Evolutionary conservation across 163 green algal species (phyloP).

Genomic region (Chlorella variabilis): DNA sequence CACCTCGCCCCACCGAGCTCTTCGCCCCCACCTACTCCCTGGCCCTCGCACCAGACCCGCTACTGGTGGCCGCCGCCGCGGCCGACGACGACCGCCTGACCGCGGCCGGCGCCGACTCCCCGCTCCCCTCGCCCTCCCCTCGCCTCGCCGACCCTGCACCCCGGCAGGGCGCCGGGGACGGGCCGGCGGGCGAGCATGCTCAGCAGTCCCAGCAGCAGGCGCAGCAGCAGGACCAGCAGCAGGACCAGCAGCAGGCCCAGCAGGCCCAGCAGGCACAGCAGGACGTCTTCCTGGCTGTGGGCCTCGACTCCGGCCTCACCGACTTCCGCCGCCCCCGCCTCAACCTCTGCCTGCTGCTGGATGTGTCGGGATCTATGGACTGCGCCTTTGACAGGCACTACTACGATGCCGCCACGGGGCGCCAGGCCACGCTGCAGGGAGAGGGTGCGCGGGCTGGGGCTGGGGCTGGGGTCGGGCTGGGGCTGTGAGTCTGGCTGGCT

Average conservation of each 20-base stretch:
- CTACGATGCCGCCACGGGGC: too few relatives aligned
- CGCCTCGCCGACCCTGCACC: too few relatives aligned
- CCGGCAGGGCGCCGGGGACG: neutral
- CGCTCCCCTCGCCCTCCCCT: too few relatives aligned
- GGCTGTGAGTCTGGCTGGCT: too few relatives aligned
- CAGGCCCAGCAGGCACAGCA: neutral
- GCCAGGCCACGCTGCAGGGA: too few relatives aligned
- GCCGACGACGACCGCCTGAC: neutral
- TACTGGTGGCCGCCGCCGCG: neutral
- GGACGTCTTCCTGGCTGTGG: conserved; percentile 40
- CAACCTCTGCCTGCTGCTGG: conserved; percentile 44
- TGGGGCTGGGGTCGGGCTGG: too few relatives aligned
- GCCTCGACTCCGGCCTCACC: conserved; percentile 43
- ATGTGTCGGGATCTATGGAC: conserved; percentile 39
- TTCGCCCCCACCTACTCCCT: conserved; percentile 37
- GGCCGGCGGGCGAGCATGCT: too few relatives aligned
- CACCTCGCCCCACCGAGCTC: conserved; percentile 29
- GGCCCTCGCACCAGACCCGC: conserved; percentile 30
- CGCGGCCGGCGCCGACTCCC: too few relatives aligned
- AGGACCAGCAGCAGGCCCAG: neutral
- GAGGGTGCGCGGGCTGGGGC: neutral
- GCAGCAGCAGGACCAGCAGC: neutral
- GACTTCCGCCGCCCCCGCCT: conserved; percentile 30
- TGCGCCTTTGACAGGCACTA: conserved; percentile 40
- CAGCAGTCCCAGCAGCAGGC: neutral